Evolutionary conservation across 2,329 filamentous ascomycete species (phyloP), one percentile per base, ranked within the genome.

Genomic region (Trichoderma harzianum): DNA sequence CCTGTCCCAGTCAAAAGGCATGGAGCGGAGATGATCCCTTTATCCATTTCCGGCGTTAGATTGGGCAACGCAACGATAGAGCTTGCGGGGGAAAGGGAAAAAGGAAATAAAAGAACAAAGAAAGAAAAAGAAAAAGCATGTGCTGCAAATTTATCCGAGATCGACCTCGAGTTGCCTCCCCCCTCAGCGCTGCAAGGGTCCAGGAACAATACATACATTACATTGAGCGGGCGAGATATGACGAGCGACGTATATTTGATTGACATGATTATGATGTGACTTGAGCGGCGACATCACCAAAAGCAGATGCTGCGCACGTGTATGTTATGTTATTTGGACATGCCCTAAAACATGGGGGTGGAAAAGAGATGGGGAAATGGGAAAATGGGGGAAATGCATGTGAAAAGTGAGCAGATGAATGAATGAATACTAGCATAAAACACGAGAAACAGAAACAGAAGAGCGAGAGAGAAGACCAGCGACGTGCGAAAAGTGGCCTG

Each of bases 381-480:
- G 36, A 18, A 8, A 43, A 21, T 8, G 24, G 36, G 21, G 3
- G 32, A 43, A 43, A 69, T 51, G 55, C 55, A 69, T 69, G 65
- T 69, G 65, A 69, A 34, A 69, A 51, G 32, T 58, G 53, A 67
- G 64, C 24, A 28, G 32, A 28, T 68, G 36, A n/a, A 36, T 66
- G 21, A 57, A 28, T 36, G 12, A 36, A 36, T 32, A 30, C 8
- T 18, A 5, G n/a, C 43, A 51, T 51, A 21, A 51, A 53, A 24
- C 47, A 24, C 21, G 47, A 53, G 32, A 36, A 16, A 26, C 39
- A n/a, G 53, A 28, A 18, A 12, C 4, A 36, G 67, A 21, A 26
- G 21, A 26, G 5, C 7, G 18, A 34, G 34, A 18, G 16, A 30
- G 21, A n/a, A 18, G 36, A 18, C 21, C 21, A 32, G n/a, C 30